These are phyloP conservation scores for Anethum foeniculum DNA, from an alignment of 140 eudicot genomes.

Conservation along the genomic window DNA sequence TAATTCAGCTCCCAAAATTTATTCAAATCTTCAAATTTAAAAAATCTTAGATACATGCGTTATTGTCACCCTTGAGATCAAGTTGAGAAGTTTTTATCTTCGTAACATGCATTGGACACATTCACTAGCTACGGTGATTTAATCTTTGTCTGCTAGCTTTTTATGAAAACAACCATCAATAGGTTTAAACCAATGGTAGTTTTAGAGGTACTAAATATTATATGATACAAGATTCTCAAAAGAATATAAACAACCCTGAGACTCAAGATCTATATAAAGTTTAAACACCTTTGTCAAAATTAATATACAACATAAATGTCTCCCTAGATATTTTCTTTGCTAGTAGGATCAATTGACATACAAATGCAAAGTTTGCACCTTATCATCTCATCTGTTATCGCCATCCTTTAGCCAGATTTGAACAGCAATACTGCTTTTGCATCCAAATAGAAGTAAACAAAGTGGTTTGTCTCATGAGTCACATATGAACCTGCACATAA, in stretches of 20 bases:
- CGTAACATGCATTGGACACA: not conserved
- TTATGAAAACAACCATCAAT: not conserved
- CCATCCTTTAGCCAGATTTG: constrained; percentile 20
- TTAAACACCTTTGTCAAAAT: constrained; percentile 19
- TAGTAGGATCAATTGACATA: constrained; percentile 24
- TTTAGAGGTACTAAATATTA: not conserved
- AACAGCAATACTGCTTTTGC: constrained; percentile 19
- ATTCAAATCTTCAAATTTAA: not conserved
- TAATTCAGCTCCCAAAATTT: not conserved
- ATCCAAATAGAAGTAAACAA: constrained; percentile 64
- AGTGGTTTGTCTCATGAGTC: constrained; percentile 96
- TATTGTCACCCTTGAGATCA: not conserved
- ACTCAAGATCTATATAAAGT: constrained; percentile 15
- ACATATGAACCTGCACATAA: constrained; percentile 19
- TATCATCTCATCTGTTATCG: constrained; percentile 3
- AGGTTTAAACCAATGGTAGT: not conserved
- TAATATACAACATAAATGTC: constrained; percentile 33
- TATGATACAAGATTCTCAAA: not conserved
- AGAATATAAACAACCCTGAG: not conserved
- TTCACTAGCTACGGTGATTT: not conserved
- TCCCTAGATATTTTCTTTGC: constrained; percentile 22
- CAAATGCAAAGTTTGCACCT: constrained; percentile 22
- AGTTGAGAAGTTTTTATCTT: not conserved
- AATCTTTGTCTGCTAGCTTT: not conserved
- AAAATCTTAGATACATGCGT: not conserved